These are phyloP conservation scores for Populus euphratica DNA, from an alignment of 345 rosid species.

Conservation along the genomic window DNA sequence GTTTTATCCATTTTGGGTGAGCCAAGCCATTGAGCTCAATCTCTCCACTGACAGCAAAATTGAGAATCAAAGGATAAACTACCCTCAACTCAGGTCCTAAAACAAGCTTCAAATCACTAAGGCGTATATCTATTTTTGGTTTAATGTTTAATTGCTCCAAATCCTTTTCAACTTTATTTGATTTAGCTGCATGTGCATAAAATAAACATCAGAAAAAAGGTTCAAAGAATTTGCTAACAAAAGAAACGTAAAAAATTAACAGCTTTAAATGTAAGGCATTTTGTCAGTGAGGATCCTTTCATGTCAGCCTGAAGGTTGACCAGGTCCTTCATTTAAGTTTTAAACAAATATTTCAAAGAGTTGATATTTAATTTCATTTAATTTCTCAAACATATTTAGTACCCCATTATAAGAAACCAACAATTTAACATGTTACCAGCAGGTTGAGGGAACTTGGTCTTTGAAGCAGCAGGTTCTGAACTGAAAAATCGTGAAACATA, in stretches of 20 bases:
- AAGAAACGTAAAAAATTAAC: background rate
- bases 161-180: slow-evolving; percentile 66
- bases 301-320: background rate
- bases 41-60: slow-evolving; percentile 91
- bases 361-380: no score
- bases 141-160: slow-evolving; percentile 58
- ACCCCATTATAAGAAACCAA: no score
- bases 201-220: slow-evolving; percentile 15
- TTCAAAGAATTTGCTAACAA: background rate
- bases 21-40: slow-evolving; percentile 86
- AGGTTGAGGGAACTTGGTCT: slow-evolving; percentile 53
- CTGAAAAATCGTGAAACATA: slow-evolving; percentile 72
- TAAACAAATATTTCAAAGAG: background rate
- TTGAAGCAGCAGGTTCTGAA: slow-evolving; percentile 62
- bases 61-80: slow-evolving; percentile 85
- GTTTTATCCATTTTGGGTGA: slow-evolving; percentile 87
- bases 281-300: background rate
- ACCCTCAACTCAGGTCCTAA: slow-evolving; percentile 93
- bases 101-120: slow-evolving; percentile 83
- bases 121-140: slow-evolving; percentile 79
- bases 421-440: slow-evolving; percentile 42
- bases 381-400: no score
- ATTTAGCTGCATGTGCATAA: slow-evolving; percentile 44
- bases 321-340: background rate
- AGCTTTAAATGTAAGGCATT: background rate